Conservation (phyloP, 1,284 basidiomycete species). For the Melampsora abietis-canadensis region DNA sequence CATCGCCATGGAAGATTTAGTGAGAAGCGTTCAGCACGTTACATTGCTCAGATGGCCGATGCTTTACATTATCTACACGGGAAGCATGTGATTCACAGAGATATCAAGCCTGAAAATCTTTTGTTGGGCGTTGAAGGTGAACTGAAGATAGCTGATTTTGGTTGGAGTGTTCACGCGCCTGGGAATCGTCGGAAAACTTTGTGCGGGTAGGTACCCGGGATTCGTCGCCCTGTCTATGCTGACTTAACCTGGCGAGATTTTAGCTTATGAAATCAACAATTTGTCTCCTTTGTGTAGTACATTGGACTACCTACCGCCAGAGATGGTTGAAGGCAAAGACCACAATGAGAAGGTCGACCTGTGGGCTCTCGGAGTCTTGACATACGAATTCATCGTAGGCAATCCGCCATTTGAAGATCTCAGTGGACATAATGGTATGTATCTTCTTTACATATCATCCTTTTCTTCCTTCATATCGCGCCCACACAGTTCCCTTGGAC, state of each 20-base stretch:
- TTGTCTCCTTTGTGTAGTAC: slow-evolving; percentile 70
- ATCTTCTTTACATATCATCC: slow-evolving; percentile 7
- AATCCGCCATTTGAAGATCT: slow-evolving; percentile 91
- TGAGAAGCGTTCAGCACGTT: slow-evolving; percentile 79
- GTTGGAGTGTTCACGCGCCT: slow-evolving; percentile 97
- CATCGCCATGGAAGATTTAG: slow-evolving; percentile 79
- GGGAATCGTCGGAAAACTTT: slow-evolving; percentile 62
- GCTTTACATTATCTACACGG: slow-evolving; percentile 86
- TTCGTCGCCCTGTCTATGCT: background rate
- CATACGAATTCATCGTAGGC: slow-evolving; percentile 90
- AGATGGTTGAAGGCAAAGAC: slow-evolving; percentile 90
- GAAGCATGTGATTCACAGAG: slow-evolving; percentile 97
- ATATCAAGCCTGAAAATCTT: slow-evolving; percentile 98
- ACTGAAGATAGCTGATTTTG: slow-evolving; percentile 97
- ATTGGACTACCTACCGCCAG: slow-evolving; percentile 92
- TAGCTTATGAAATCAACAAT: background rate
- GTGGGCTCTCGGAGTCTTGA: slow-evolving; percentile 94
- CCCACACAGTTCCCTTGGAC: slow-evolving; percentile 17
- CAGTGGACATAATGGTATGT: slow-evolving; percentile 66
- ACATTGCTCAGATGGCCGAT: slow-evolving; percentile 98
- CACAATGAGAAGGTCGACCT: slow-evolving; percentile 87
- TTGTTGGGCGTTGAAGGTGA: slow-evolving; percentile 92
- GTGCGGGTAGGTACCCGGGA: slow-evolving; percentile 30
- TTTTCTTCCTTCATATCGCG: slow-evolving; percentile 1
- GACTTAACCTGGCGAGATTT: slow-evolving; percentile 7